A percentile compares a stretch with the other conserved stretches of the same genome.
Conservation (phyloP, 1,284 basidiomycete genomes). For the Fereydounia khargensis region DNA sequence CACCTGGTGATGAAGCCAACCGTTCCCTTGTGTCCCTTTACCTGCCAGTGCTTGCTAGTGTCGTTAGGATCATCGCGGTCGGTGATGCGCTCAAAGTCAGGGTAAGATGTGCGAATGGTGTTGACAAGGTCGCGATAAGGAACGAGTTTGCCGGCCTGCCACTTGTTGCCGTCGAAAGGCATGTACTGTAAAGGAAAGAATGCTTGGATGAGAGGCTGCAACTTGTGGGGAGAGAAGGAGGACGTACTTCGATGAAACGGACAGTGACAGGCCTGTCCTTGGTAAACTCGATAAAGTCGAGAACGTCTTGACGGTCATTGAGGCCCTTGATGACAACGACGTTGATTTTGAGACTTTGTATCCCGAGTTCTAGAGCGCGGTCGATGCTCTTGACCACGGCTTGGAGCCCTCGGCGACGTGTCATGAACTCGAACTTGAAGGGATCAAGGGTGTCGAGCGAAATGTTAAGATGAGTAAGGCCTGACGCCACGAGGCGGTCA, state of each 20-base stretch:
- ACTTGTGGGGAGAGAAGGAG: neutral
- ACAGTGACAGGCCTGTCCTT: constrained; percentile 67
- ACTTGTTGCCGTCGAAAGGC: constrained; percentile 81
- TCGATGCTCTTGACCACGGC: constrained; percentile 72
- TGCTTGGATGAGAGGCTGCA: too few species aligned
- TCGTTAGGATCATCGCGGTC: constrained; percentile 68
- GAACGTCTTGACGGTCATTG: constrained; percentile 71
- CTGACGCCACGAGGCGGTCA: constrained; percentile 68
- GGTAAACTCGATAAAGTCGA: constrained; percentile 76
- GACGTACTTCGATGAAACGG: constrained; percentile 72
- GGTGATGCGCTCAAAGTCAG: constrained; percentile 20
- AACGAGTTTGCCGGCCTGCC: constrained; percentile 78
- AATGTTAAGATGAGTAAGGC: constrained; percentile 75
- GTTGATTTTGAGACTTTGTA: constrained; percentile 72
- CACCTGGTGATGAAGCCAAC: constrained; percentile 72
- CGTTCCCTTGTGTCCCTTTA: constrained; percentile 71
- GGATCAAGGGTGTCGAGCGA: constrained; percentile 78
- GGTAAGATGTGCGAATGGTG: constrained; percentile 22
- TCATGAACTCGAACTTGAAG: constrained; percentile 82
- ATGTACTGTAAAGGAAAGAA: constrained; percentile 64
- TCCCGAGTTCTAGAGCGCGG: constrained; percentile 62
- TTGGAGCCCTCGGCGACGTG: constrained; percentile 68
- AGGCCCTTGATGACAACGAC: constrained; percentile 77
- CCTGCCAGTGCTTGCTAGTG: constrained; percentile 74
- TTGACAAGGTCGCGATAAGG: constrained; percentile 35